Percentiles rank a stretch among this genome's conserved stretches.
phyloP scores from a whole-genome alignment of 768 basidiomycete species.

The Naganishia onofrii region DNA sequence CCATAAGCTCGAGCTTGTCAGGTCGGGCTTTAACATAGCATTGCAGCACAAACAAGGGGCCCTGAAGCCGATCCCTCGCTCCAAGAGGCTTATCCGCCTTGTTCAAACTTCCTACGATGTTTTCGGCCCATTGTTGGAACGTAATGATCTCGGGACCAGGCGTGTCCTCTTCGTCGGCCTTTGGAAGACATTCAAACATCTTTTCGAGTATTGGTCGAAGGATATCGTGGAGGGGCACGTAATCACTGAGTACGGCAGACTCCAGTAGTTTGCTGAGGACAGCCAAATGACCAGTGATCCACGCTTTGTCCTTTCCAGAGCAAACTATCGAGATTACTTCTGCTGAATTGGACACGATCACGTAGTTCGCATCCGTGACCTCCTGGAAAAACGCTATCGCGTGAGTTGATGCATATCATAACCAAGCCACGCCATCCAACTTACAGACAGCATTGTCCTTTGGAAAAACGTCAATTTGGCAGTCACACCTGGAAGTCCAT shows the following conservation, averaged over 20 bases:
- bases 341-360: conserved; percentile 72
- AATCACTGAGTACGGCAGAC: conserved; percentile 79
- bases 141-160: conserved; percentile 21
- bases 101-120: conserved; percentile 36
- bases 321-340: conserved; percentile 85
- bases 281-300: conserved; percentile 71
- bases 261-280: conserved; percentile 78
- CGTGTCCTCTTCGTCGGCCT: conserved; percentile 68
- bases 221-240: conserved; percentile 73
- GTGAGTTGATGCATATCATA: conserved; percentile 23
- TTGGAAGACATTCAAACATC: conserved; percentile 70
- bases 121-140: conserved; percentile 39
- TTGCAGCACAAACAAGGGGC: conserved; percentile 80
- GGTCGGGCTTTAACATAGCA: conserved; percentile 76
- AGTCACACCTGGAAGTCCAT: conserved; percentile 86
- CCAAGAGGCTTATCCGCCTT: conserved; percentile 49
- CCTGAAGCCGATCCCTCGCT: conserved; percentile 57
- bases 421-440: conserved; percentile 33
- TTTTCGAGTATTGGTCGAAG: conserved; percentile 78
- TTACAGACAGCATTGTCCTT: conserved; percentile 74
- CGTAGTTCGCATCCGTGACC: conserved; percentile 65
- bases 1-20: conserved; percentile 78
- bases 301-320: conserved; percentile 74
- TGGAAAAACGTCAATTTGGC: conserved; percentile 89
- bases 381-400: conserved; percentile 59